A percentile compares a stretch with the other conserved stretches of the same genome.
Evolutionary conservation across 768 basidiomycete species (phyloP).

Genomic region (Boletus reticuloceps): DNA sequence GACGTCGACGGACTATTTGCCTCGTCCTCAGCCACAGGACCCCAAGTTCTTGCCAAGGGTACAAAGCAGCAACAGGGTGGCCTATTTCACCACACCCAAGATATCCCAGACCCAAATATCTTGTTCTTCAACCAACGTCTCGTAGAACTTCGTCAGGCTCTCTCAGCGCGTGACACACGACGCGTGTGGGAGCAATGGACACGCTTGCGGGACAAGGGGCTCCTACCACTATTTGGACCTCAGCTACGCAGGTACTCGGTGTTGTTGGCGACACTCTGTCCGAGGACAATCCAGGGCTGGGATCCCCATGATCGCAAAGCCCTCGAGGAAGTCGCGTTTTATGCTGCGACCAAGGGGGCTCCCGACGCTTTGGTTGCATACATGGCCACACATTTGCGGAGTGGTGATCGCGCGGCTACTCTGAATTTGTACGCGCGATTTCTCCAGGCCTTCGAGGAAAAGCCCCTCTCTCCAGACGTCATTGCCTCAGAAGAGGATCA

Average conservation of each 20-base stretch:
- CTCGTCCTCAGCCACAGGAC: not conserved
- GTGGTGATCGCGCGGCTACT: constrained; percentile 40
- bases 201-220: constrained; percentile 40
- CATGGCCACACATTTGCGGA: constrained; percentile 45
- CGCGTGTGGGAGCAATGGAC: constrained; percentile 39
- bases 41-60: constrained; percentile 3
- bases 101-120: constrained; percentile 30
- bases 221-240: constrained; percentile 46
- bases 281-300: constrained; percentile 18
- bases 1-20: constrained; percentile 1
- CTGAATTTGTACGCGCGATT: constrained; percentile 45
- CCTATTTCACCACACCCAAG: constrained; percentile 3
- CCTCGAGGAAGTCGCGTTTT: constrained; percentile 49
- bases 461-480: constrained; percentile 16
- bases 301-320: constrained; percentile 27
- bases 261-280: constrained; percentile 32
- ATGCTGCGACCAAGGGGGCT: constrained; percentile 43
- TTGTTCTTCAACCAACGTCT: constrained; percentile 36
- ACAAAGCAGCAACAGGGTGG: constrained; percentile 1
- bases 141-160: constrained; percentile 37
- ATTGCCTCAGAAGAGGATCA: constrained; percentile 11
- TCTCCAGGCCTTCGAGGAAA: constrained; percentile 21
- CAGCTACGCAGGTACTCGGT: constrained; percentile 41
- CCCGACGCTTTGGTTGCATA: constrained; percentile 48
- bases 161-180: constrained; percentile 34